These are phyloP conservation scores for Aspergillus intermedius DNA, from an alignment of 2,329 filamentous ascomycete species.

Conservation along the genomic window DNA sequence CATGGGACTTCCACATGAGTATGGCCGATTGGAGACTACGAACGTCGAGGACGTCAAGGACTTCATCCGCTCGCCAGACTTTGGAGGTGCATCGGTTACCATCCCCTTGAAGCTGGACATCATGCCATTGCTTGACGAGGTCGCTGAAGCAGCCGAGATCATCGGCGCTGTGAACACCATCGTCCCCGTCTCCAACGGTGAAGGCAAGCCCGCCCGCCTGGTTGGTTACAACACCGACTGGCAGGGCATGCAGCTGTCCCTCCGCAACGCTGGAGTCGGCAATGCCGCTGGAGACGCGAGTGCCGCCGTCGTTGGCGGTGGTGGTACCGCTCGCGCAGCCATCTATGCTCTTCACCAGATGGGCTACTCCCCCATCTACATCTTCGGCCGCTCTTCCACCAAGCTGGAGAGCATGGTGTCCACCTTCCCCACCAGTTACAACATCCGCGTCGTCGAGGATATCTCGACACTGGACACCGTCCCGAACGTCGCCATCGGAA, in stretches of 20 bases:
- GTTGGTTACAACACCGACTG: slow-evolving; percentile 94
- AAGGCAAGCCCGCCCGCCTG: slow-evolving; percentile 47
- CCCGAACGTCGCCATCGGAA: slow-evolving; percentile 73
- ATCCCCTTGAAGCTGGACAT: slow-evolving; percentile 92
- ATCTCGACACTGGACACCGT: slow-evolving; percentile 47
- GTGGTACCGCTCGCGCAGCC: slow-evolving; percentile 85
- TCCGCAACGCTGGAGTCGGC: slow-evolving; percentile 61
- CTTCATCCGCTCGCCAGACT: slow-evolving; percentile 63
- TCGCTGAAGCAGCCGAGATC: slow-evolving; percentile 68
- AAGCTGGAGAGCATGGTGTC: slow-evolving; percentile 63
- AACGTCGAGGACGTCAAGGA: slow-evolving; percentile 53
- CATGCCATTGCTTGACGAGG: slow-evolving; percentile 69
- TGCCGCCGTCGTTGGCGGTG: slow-evolving; percentile 80
- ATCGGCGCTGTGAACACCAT: slow-evolving; percentile 97
- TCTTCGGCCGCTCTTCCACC: slow-evolving; percentile 67
- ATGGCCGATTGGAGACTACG: slow-evolving; percentile 69
- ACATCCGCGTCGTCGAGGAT: slow-evolving; percentile 58
- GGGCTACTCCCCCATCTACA: slow-evolving; percentile 77
- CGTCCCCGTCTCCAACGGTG: slow-evolving; percentile 52
- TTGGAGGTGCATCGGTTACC: slow-evolving; percentile 91
- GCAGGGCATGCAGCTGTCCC: slow-evolving; percentile 78
- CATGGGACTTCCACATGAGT: slow-evolving; percentile 77
- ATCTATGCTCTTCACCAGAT: slow-evolving; percentile 81
- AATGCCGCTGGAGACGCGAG: slow-evolving; percentile 38
- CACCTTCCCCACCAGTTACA: slow-evolving; percentile 68